A percentile compares a stretch with the other conserved stretches of the same genome.
phyloP scores from a whole-genome alignment of 129 eudicot species.

The Escallonia rubra region DNA sequence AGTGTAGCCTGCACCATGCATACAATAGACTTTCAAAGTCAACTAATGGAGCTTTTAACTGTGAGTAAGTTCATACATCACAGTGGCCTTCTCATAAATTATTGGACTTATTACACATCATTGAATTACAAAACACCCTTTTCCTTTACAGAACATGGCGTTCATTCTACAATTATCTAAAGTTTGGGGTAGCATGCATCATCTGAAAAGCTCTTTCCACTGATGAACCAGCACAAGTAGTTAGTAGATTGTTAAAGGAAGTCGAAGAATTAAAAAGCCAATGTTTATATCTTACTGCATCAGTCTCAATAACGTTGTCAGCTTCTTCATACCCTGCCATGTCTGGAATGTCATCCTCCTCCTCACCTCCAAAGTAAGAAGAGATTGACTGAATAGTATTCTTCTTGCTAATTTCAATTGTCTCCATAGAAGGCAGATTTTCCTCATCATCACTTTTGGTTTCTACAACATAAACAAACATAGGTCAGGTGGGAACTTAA shows the following conservation, averaged over 20 bases:
- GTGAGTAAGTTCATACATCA: no score
- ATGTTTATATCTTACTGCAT: constrained; percentile 58
- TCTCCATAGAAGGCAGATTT: constrained; percentile 79
- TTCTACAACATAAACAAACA: constrained; percentile 32
- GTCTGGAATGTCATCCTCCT: constrained; percentile 89
- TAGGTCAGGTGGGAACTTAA: constrained; percentile 1
- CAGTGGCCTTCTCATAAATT: no score
- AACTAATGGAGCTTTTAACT: constrained; percentile 9
- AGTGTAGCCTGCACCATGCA: constrained; percentile 69
- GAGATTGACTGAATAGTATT: constrained; percentile 66
- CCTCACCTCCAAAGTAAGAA: constrained; percentile 78
- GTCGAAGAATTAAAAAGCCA: constrained; percentile 1
- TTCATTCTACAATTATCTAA: no score
- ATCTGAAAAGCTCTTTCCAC: neutral
- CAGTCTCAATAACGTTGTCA: constrained; percentile 76
- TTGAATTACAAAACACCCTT: no score
- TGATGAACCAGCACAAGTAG: neutral
- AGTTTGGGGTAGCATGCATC: neutral
- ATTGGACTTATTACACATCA: no score
- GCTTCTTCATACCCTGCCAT: constrained; percentile 80
- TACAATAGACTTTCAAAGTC: neutral
- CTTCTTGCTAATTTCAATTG: constrained; percentile 74
- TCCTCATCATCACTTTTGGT: constrained; percentile 62
- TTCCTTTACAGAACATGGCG: no score
- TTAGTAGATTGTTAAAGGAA: neutral